These are phyloP conservation scores for Clonostachys byssicola DNA, from an alignment of 2,329 filamentous ascomycete genomes.

Conservation along the genomic window DNA sequence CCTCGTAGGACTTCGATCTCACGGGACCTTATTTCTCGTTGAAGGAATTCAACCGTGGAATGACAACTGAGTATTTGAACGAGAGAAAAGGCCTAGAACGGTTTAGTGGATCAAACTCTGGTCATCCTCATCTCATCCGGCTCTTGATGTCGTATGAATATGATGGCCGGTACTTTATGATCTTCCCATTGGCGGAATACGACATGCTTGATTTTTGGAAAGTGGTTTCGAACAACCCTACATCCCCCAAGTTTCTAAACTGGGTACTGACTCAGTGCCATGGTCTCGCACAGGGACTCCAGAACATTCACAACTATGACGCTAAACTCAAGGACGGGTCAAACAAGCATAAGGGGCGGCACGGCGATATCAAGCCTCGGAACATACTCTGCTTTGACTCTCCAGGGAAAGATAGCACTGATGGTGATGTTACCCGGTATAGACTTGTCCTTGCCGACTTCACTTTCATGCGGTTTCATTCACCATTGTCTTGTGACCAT, in stretches of 20 bases:
- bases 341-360: background rate
- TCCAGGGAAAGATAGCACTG: background rate
- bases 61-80: too few species aligned
- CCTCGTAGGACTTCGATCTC: background rate
- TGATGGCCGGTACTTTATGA: background rate
- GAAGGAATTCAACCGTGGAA: background rate
- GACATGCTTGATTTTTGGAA: background rate
- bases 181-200: background rate
- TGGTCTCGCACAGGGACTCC: background rate
- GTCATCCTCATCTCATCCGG: background rate
- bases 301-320: background rate
- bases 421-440: background rate
- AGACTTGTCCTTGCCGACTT: background rate
- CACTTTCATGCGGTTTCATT: background rate
- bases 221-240: background rate
- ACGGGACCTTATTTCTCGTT: background rate
- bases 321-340: background rate
- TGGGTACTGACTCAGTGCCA: background rate
- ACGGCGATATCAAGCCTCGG: background rate
- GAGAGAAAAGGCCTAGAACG: background rate
- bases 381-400: background rate
- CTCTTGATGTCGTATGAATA: background rate
- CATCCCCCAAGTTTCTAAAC: background rate
- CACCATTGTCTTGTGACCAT: background rate
- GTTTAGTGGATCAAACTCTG: background rate